These are phyloP conservation scores for Arthonia radiata DNA, from an alignment of 495 filamentous ascomycete genomes.

Conservation along the genomic window DNA sequence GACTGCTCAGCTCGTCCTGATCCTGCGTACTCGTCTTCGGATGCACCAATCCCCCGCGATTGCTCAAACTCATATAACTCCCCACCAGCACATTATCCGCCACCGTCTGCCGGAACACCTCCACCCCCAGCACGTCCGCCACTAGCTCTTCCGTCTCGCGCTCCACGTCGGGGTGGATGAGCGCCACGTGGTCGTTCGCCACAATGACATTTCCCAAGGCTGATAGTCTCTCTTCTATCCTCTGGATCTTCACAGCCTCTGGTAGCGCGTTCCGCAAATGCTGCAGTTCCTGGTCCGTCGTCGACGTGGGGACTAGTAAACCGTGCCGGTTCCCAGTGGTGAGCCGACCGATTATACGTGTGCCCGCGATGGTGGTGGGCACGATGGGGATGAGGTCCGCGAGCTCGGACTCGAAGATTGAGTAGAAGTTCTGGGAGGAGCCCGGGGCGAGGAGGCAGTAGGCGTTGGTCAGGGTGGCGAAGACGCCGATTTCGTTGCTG, in stretches of 20 bases:
- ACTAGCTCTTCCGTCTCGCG: constrained; percentile 44
- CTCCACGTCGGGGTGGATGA: constrained; percentile 92
- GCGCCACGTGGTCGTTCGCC: constrained; percentile 83
- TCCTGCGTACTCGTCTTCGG: constrained; percentile 91
- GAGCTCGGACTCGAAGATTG: constrained; percentile 87
- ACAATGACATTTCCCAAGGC: constrained; percentile 95
- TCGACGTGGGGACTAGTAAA: constrained; percentile 81
- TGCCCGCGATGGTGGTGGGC: constrained; percentile 91
- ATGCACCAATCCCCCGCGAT: constrained; percentile 91
- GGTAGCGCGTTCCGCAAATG: constrained; percentile 86
- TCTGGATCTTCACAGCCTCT: constrained; percentile 69
- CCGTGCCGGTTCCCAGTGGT: constrained; percentile 94
- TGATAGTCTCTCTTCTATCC: constrained; percentile 90
- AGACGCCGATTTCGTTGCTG: constrained; percentile 96
- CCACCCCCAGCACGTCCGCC: constrained; percentile 79
- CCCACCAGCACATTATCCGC: constrained; percentile 91
- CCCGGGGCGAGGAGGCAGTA: constrained; percentile 84
- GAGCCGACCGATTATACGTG: constrained; percentile 79
- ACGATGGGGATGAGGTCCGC: constrained; percentile 96
- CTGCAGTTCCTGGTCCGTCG: constrained; percentile 93
- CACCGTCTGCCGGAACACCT: constrained; percentile 94
- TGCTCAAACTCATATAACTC: constrained; percentile 84
- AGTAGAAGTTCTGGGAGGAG: constrained; percentile 75
- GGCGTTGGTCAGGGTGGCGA: constrained; percentile 84
- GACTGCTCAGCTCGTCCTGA: constrained; percentile 82